Percentiles rank a stretch among this genome's conserved stretches.
Conservation (phyloP, 495 filamentous ascomycete species). For the Podospora anserina region DNA sequence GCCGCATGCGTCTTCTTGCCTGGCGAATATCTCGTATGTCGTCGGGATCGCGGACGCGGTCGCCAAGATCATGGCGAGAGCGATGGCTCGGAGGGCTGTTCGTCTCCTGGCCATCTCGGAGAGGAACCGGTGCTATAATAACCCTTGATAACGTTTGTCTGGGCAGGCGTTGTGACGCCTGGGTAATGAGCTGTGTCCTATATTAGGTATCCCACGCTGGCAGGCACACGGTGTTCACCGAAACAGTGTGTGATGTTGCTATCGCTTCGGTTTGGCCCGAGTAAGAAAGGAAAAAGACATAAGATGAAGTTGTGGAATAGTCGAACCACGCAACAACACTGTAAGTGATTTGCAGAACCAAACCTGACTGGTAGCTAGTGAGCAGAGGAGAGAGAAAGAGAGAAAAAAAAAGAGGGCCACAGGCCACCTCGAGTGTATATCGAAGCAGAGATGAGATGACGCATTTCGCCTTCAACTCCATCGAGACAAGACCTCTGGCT, state of each 20-base stretch:
- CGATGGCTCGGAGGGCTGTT: conserved; percentile 24
- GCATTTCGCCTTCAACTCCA: conserved; percentile 4
- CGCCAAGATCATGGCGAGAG: conserved; percentile 33
- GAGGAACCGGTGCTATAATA: neutral
- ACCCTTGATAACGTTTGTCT: neutral
- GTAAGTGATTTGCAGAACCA: neutral
- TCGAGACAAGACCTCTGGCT: neutral
- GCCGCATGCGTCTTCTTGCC: conserved; percentile 28
- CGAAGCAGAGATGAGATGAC: conserved; percentile 14
- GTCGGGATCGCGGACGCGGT: conserved; percentile 32
- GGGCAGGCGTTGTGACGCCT: neutral
- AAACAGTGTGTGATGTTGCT: neutral
- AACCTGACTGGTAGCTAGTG: neutral
- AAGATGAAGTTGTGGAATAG: neutral
- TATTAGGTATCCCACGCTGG: neutral
- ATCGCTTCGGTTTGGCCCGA: neutral
- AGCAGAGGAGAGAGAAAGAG: neutral
- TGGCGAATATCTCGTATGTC: conserved; percentile 31
- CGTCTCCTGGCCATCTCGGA: conserved; percentile 21
- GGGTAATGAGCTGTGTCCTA: neutral
- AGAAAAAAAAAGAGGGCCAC: neutral
- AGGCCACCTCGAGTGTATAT: conserved; percentile 15
- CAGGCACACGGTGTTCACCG: neutral
- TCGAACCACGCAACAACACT: conserved; percentile 2
- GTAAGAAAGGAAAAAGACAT: neutral